phyloP scores from a whole-genome alignment of 352 stramenopile species.

The Aphanomyces invadans region DNA sequence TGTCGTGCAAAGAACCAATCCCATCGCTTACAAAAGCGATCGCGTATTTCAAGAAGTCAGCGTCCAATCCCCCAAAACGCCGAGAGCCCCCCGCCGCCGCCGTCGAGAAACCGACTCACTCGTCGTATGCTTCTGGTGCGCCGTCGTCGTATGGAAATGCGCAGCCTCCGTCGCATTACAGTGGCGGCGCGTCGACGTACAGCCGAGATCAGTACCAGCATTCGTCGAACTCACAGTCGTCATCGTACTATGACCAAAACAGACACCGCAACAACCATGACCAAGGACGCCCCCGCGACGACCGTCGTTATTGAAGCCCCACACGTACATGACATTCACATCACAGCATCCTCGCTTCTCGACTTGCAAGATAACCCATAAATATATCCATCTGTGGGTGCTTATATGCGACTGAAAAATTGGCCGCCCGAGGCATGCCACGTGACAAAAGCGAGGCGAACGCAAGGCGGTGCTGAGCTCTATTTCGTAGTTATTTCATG shows the following conservation, averaged over 20 bases:
- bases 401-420: too few species aligned
- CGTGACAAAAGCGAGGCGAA: too few species aligned
- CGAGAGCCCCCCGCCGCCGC: background rate
- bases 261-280: slow-evolving; percentile 1
- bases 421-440: too few species aligned
- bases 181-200: slow-evolving; percentile 11
- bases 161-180: background rate
- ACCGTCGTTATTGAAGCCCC: background rate
- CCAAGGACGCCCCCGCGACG: slow-evolving; percentile 4
- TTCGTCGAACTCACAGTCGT: too few species aligned
- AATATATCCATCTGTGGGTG: too few species aligned
- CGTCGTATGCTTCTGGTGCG: background rate
- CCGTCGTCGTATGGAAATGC: background rate
- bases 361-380: too few species aligned
- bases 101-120: too few species aligned
- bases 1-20: slow-evolving; percentile 71
- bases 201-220: too few species aligned
- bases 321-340: background rate
- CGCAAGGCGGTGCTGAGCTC: too few species aligned
- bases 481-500: too few species aligned
- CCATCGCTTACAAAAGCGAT: slow-evolving; percentile 69
- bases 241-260: slow-evolving; percentile 17
- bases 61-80: slow-evolving; percentile 42
- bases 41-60: slow-evolving; percentile 88
- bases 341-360: background rate